phyloP scores from a whole-genome alignment of 768 basidiomycete genomes.

The Rhodotorula babjevae region DNA sequence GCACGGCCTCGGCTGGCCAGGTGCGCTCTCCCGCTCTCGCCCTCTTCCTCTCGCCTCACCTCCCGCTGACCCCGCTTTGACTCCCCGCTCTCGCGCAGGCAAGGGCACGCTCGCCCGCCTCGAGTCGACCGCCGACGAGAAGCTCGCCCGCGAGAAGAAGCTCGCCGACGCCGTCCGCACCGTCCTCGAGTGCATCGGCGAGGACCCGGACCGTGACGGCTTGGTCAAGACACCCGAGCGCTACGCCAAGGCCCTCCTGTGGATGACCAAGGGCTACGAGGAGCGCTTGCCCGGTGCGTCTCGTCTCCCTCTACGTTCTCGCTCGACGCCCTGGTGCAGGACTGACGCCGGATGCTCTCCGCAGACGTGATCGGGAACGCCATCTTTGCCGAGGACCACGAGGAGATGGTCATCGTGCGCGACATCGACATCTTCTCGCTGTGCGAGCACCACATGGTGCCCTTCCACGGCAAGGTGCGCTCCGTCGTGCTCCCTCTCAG shows the following conservation, averaged over 20 bases:
- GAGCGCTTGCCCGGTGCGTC: slow-evolving; percentile 75
- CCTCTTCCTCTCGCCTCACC: background rate
- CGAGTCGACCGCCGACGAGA: slow-evolving; percentile 30
- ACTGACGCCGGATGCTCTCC: no score
- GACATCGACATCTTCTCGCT: slow-evolving; percentile 96
- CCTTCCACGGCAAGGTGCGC: slow-evolving; percentile 91
- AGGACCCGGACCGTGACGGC: slow-evolving; percentile 94
- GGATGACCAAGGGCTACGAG: slow-evolving; percentile 99
- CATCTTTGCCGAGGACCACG: slow-evolving; percentile 96
- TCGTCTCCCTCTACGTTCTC: background rate
- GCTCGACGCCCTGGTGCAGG: no score
- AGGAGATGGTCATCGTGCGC: slow-evolving; percentile 97
- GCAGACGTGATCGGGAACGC: slow-evolving; percentile 97
- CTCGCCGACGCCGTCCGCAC: slow-evolving; percentile 81
- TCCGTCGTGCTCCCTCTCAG: background rate
- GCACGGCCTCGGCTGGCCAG: slow-evolving; percentile 44
- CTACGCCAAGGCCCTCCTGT: slow-evolving; percentile 93
- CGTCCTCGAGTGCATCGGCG: slow-evolving; percentile 93
- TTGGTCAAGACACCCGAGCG: slow-evolving; percentile 85
- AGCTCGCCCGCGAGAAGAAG: slow-evolving; percentile 50
- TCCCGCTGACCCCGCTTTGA: background rate
- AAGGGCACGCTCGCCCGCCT: slow-evolving; percentile 39
- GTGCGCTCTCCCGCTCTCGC: slow-evolving; percentile 19
- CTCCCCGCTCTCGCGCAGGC: slow-evolving; percentile 15
- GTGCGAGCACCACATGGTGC: slow-evolving; percentile 97